Evolutionary conservation across 108 stramenopile genomes (phyloP).

Genomic region (Asterionellopsis glacialis): DNA sequence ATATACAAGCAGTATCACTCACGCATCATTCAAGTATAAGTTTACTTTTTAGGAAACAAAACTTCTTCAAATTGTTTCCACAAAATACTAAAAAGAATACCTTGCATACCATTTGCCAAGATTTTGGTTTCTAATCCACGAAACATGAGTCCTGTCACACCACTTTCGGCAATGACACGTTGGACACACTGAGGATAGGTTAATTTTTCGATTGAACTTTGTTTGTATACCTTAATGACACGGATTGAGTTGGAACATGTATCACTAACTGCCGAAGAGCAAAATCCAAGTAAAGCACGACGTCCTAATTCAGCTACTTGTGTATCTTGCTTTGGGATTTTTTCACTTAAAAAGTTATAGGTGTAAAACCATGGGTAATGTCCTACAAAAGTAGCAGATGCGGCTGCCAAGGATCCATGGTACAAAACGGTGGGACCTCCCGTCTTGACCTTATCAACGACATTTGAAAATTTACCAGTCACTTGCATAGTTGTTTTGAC

Average conservation of each 20-base stretch:
- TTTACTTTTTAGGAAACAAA: conserved; percentile 61
- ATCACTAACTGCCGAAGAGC: conserved; percentile 87
- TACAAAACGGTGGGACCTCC: conserved; percentile 87
- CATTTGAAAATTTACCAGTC: conserved; percentile 87
- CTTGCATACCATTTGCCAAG: conserved; percentile 96
- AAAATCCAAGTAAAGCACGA: conserved; percentile 93
- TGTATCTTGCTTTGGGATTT: conserved; percentile 91
- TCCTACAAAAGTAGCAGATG: conserved; percentile 95
- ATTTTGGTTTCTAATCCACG: conserved; percentile 98
- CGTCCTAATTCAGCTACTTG: conserved; percentile 81
- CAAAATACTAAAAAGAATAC: conserved; percentile 94
- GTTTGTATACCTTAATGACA: conserved; percentile 98
- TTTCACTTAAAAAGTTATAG: conserved; percentile 90
- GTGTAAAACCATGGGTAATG: conserved; percentile 98
- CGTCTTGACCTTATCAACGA: conserved; percentile 83
- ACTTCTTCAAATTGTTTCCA: conserved; percentile 98
- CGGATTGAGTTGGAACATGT: conserved; percentile 97
- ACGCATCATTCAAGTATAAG: too few species aligned
- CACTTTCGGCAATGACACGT: conserved; percentile 86
- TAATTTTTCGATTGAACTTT: conserved; percentile 80
- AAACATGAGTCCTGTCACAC: conserved; percentile 90
- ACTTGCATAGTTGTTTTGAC: conserved; percentile 96
- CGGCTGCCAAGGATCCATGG: conserved; percentile 90
- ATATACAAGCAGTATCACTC: too few species aligned
- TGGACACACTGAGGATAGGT: conserved; percentile 88